These are phyloP conservation scores for Endogone sp. DNA, from an alignment of 192 early-diverging fungal species.

Conservation along the genomic window DNA sequence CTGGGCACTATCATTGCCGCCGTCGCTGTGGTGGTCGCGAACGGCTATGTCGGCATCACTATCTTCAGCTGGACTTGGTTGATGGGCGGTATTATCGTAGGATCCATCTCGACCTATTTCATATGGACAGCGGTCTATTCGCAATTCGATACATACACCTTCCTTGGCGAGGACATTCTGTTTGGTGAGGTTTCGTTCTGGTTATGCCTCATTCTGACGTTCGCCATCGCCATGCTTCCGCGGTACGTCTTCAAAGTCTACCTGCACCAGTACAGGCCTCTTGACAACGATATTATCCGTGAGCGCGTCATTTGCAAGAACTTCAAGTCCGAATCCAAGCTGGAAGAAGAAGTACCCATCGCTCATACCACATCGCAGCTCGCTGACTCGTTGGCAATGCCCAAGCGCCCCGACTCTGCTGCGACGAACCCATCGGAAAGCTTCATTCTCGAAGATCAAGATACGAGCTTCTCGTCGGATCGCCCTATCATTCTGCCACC, in stretches of 20 bases:
- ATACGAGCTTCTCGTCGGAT: not conserved
- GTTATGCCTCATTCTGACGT: slow-evolving; percentile 55
- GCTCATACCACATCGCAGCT: slow-evolving; percentile 4
- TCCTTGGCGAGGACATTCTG: slow-evolving; percentile 39
- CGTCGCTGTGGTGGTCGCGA: slow-evolving; percentile 66
- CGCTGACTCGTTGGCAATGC: not conserved
- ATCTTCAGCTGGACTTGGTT: slow-evolving; percentile 76
- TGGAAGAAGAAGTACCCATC: slow-evolving; percentile 25
- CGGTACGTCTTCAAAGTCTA: slow-evolving; percentile 64
- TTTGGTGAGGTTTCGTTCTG: slow-evolving; percentile 67
- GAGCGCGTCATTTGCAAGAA: slow-evolving; percentile 64
- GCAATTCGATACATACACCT: slow-evolving; percentile 28
- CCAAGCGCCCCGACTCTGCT: not conserved
- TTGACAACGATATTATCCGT: slow-evolving; percentile 81
- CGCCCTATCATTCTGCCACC: not conserved
- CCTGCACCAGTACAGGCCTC: slow-evolving; percentile 68
- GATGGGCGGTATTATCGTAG: slow-evolving; percentile 37
- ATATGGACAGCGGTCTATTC: slow-evolving; percentile 60
- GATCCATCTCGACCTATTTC: slow-evolving; percentile 52
- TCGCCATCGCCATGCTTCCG: slow-evolving; percentile 68
- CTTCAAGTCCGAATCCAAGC: slow-evolving; percentile 52
- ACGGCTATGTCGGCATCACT: slow-evolving; percentile 74
- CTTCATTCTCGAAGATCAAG: not conserved
- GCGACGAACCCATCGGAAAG: not conserved
- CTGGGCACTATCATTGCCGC: slow-evolving; percentile 74